phyloP scores from a whole-genome alignment of 2,329 filamentous ascomycete species.

The Curvularia eragrostidis region DNA sequence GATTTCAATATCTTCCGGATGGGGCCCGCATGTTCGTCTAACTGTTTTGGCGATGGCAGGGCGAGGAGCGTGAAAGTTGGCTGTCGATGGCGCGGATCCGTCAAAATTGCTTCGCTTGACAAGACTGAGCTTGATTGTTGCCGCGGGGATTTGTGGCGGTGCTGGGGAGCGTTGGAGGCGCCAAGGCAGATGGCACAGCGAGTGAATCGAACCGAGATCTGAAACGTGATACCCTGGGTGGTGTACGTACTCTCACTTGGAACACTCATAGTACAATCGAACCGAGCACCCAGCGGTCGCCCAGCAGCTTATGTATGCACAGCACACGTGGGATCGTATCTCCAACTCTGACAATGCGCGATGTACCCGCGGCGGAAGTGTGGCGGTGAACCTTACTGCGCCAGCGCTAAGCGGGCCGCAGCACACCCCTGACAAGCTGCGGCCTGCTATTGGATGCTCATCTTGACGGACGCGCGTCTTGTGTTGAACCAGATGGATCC shows the following conservation, averaged over 20 bases:
- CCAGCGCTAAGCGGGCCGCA: constrained; percentile 18
- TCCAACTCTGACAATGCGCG: not conserved
- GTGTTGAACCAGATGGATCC: constrained; percentile 3
- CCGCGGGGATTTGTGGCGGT: constrained; percentile 11
- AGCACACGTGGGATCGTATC: not conserved
- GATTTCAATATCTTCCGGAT: not conserved
- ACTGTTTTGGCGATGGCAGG: not conserved
- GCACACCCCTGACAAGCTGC: constrained; percentile 7
- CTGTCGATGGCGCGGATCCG: constrained; percentile 2
- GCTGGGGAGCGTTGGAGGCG: constrained; percentile 4
- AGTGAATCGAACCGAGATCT: not conserved
- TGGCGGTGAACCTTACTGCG: constrained; percentile 8
- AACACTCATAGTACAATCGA: too few relatives aligned
- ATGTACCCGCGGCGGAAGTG: not conserved
- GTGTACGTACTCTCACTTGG: too few relatives aligned
- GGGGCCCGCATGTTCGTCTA: not conserved
- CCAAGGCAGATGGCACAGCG: constrained; percentile 3
- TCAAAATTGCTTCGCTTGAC: constrained; percentile 13
- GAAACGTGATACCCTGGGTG: not conserved
- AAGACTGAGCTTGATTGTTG: constrained; percentile 9
- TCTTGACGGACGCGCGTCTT: constrained; percentile 26
- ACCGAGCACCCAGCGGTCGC: not conserved
- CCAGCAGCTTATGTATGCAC: not conserved
- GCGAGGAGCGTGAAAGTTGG: constrained; percentile 1
- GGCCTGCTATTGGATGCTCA: constrained; percentile 13